phyloP scores from a whole-genome alignment of 306 rosid species.

The Glycyrrhiza uralensis region DNA sequence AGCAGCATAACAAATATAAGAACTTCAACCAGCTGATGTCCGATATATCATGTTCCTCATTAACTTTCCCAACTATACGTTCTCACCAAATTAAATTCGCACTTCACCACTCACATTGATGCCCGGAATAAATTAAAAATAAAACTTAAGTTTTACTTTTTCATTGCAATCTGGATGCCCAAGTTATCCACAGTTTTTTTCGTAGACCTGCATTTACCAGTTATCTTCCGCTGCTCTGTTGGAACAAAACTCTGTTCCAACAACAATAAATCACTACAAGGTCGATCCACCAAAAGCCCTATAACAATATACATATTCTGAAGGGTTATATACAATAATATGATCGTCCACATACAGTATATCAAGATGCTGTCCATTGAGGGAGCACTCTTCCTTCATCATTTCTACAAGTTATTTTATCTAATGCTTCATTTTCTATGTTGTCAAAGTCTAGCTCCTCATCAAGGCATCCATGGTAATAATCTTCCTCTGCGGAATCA shows the following conservation, averaged over 20 bases:
- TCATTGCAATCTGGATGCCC: background rate
- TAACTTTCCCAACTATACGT: background rate
- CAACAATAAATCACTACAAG: constrained; percentile 9
- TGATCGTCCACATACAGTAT: background rate
- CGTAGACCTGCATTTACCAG: background rate
- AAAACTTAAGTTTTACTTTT: background rate
- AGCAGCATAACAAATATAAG: no score
- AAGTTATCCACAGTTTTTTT: background rate
- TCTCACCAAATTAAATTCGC: background rate
- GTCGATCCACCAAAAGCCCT: background rate
- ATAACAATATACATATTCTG: background rate
- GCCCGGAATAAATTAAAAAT: background rate
- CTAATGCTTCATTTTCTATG: constrained; percentile 40
- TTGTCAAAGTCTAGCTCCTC: constrained; percentile 57
- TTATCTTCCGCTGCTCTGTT: background rate
- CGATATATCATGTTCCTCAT: no score
- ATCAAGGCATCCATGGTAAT: constrained; percentile 40
- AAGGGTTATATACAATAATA: background rate
- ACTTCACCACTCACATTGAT: background rate
- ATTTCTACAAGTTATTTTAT: constrained; percentile 22
- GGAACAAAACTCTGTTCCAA: constrained; percentile 15
- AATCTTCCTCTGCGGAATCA: constrained; percentile 40
- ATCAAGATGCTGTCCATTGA: constrained; percentile 50
- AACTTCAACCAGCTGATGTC: no score
- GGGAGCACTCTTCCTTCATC: constrained; percentile 69